Base-by-base conservation (phyloP, 768 basidiomycete species). In the Hericium coralloides region DNA sequence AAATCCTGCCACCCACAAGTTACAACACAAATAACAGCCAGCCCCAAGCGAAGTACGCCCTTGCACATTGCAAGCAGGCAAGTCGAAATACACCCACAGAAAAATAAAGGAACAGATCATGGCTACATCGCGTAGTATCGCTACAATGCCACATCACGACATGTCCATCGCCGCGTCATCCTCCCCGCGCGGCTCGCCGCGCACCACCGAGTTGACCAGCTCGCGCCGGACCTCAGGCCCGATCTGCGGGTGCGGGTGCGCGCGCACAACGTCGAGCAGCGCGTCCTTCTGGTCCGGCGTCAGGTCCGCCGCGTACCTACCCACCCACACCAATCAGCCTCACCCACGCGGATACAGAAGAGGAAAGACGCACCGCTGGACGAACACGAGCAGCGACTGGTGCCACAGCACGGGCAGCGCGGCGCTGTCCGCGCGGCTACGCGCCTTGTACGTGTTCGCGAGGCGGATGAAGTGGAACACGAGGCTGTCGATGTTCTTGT, bases 391-490 rank as follows among this genome's bases (percentile, higher is more conserved):
- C 55, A 99, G 76, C 69, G 90, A 92, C 72, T 99, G 97, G 69
- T 99, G 92, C 97, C 97, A 99, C 12, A 99, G 76, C 12, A 98
- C 97, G n/a, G 97, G 95, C 31, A 98, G 78, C 67, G 85, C 85
- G 49, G 88, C 85, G 2, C 82, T 73, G 51, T 91, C 89, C 23
- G 83, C 87, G 50, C 82, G 76, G 18, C 74, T 76, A 56, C 78
- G 83, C 48, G 82, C 84, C 71, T 87, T 91, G 73, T 92, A 89
- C 14, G 85, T 86, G 69, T 97, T 95, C 23, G 94, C 93, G 45
- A 98, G 84, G 23, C 94, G 87, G 65, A 98, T 93, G 69, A 97
- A 99, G 74, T 99, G 97, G 78, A 97, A 95, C 12, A 98, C 95
- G 57, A 99, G 82, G 2, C 92, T 89, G 67, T 99, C 97, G 54